Evolutionary conservation across 2,329 filamentous ascomycete genomes (phyloP), one percentile per base, ranked within the genome.

Genomic region (Penicillium griseofulvum): DNA sequence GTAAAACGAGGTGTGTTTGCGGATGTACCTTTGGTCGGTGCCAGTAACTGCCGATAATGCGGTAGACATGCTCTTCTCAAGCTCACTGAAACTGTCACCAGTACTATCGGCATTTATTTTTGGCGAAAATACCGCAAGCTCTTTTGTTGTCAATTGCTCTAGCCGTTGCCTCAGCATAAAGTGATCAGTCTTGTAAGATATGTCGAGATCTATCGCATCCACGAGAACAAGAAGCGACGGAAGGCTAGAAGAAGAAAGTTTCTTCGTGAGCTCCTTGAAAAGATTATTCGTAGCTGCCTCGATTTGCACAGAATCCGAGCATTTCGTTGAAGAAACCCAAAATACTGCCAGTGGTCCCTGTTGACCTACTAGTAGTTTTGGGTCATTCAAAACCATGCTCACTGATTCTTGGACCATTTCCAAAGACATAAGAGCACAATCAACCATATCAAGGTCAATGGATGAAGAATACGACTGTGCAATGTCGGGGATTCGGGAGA

Each of bases 381-480:
- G 68, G 8, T 71, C 71, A 2, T 75, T 74, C 29, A 87, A 66
- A 8, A 91, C 73, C 7, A 92, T 68, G 0, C 86, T 88, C 3
- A 83, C 76, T 47, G 87, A 89, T 54, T 90, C 83, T n/a, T 74
- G 68, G 0, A 88, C 82, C 16, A 76, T 61, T 0, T 67, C 64
- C 9, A 78, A 79, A 12, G 78, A 75, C 0, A 87, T 76, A 12
- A 92, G 72, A 16, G 81, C 75, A 16, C 81, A 81, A 54, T 85
- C 88, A 52, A 96, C 87, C 68, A 95, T 91, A 1, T 83, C 83
- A 11, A 92, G 81, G 68, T 96, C 90, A 37, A 96, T 86, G 42
- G 89, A 80, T 61, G 93, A 88, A 0, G 91, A 91, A 42, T 90
- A 83, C 10, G 96, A 79, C 69, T 95, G 96, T 52, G 94, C 79